Percentiles rank a stretch among this genome's conserved stretches.
phyloP scores from a whole-genome alignment of 2,329 filamentous ascomycete genomes.

The Coniella vitis region DNA sequence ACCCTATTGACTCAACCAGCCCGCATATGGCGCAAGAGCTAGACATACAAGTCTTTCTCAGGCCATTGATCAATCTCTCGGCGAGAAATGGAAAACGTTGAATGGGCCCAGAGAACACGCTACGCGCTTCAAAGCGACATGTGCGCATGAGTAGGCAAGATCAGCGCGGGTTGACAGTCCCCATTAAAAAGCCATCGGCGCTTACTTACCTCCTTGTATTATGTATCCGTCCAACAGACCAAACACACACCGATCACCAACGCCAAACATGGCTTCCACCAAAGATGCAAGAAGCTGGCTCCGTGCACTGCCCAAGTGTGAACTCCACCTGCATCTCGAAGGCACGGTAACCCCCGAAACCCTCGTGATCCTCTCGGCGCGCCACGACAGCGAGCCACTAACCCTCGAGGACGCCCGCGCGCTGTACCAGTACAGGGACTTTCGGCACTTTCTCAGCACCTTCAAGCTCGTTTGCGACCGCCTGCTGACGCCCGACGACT shows the following conservation, averaged over 20 bases:
- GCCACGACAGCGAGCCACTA: slow-evolving; percentile 14
- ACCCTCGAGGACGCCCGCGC: slow-evolving; percentile 14
- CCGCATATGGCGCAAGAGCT: neutral
- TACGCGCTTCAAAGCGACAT: no score
- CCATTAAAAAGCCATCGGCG: no score
- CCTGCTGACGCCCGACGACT: slow-evolving; percentile 13
- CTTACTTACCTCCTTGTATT: no score
- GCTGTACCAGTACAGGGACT: slow-evolving; percentile 15
- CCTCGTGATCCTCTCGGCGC: slow-evolving; percentile 13
- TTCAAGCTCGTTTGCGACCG: slow-evolving; percentile 15
- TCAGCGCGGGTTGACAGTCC: no score
- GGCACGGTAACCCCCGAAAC: slow-evolving; percentile 17
- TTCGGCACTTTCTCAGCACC: slow-evolving; percentile 13
- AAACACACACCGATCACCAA: no score
- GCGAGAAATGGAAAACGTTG: no score
- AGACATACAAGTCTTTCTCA: no score
- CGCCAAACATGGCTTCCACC: neutral
- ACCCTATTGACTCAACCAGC: no score
- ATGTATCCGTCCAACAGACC: no score
- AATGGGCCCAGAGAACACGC: no score
- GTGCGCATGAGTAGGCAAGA: no score
- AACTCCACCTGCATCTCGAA: slow-evolving; percentile 17
- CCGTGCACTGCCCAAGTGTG: slow-evolving; percentile 13
- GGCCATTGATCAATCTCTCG: no score
- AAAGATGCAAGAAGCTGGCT: slow-evolving; percentile 6